Evolutionary conservation across 208 protist species (phyloP), one percentile per base, ranked within the genome.

Genomic region (Crithidia expoeki): DNA sequence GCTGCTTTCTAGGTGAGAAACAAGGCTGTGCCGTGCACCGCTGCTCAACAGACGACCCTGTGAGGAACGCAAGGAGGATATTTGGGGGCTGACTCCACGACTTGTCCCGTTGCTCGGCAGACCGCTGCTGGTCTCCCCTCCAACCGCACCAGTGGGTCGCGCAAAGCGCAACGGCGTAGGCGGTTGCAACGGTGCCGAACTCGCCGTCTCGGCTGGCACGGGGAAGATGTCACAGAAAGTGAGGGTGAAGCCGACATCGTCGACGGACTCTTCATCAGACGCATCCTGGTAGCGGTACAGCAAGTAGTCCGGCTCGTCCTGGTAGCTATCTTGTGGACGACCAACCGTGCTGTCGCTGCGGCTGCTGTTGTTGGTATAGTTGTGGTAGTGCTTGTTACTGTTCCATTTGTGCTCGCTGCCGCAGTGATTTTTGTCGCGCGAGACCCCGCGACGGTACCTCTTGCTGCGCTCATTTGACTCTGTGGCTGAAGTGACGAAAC

Each of bases 221-320:
- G 61, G 61, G 21, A 71, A 64, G 38, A 93, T 73, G 21, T 93
- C 88, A 56, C 88, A 93, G 51, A 89, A 85, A 9, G 85, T 89
- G 14, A 96, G 46, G 16, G 80, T 79, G 79, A 87, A 96, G 40
- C 90, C 88, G 51, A 96, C 71, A 55, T 88, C 83, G 38, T 85
- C 80, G n/a, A 34, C 72, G 46, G 65, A 66, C 6, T 79, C 76
- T 10, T 80, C 72, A 28, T 85, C 75, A 21, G 55, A 44, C 1
- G n/a, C 52, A 21, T 80, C 66, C 42, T 69, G 28, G 36, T 32
- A 52, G 38, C 49, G 49, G 61, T 68, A 67, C 38, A 62, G 68
- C 5, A 63, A 38, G 60, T 65, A 63, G 56, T 72, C 62, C n/a
- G 49, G 72, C 36, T 42, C 65, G 30, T 78, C 50, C 19, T 2